These are phyloP conservation scores for Gigaspora rosea DNA, from an alignment of 192 early-diverging fungal genomes.

Conservation along the genomic window DNA sequence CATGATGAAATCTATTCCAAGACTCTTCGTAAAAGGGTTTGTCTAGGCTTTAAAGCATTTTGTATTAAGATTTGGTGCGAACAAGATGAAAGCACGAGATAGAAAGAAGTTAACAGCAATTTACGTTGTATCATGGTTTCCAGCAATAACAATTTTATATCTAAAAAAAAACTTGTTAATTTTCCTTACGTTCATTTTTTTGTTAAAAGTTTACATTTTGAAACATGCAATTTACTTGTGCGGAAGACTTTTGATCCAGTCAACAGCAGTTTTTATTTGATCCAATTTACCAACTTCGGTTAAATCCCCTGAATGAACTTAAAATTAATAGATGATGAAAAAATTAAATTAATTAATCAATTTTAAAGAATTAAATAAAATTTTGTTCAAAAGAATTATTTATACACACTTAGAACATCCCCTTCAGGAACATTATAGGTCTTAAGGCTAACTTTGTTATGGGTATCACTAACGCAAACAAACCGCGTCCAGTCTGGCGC, in stretches of 20 bases:
- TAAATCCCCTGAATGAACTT: constrained; percentile 39
- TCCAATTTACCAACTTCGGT: constrained; percentile 35
- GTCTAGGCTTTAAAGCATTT: constrained; percentile 12
- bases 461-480: constrained; percentile 41
- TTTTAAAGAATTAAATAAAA: neutral
- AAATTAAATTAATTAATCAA: no score
- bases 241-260: constrained; percentile 36
- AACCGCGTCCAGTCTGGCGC: constrained; percentile 35
- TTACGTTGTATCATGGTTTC: constrained; percentile 35
- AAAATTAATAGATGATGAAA: neutral
- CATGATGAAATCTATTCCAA: constrained; percentile 33
- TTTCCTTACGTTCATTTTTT: neutral
- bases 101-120: neutral
- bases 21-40: constrained; percentile 36
- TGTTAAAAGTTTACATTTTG: neutral
- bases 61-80: no score
- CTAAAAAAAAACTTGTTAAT: neutral
- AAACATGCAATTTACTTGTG: constrained; percentile 21
- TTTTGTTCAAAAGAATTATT: neutral
- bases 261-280: constrained; percentile 30
- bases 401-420: constrained; percentile 34
- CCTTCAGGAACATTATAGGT: constrained; percentile 36
- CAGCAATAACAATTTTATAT: constrained; percentile 36
- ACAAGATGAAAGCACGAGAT: neutral
- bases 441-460: constrained; percentile 31